Conservation (phyloP, 352 stramenopile species). For the Phytophthora gonapodyides region DNA sequence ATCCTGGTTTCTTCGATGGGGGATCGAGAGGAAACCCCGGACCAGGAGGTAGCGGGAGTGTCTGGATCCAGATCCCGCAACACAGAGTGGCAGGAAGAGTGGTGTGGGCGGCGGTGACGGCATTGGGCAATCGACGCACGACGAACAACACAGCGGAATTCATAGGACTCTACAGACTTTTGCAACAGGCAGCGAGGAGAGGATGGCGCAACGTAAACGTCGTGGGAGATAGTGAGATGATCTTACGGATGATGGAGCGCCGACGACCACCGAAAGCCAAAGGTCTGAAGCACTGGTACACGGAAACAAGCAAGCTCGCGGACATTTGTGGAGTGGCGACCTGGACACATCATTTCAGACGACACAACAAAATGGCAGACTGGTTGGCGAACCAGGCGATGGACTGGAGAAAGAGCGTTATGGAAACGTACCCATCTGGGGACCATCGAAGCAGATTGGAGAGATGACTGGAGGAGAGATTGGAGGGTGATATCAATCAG, state of each 20-base stretch:
- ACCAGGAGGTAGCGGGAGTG: no score
- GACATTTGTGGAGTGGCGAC: background rate
- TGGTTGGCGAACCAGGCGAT: no score
- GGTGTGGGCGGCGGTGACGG: slow-evolving; percentile 1
- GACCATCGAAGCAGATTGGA: no score
- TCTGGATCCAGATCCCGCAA: no score
- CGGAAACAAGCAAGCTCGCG: background rate
- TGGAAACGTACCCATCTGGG: no score
- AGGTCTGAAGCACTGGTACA: slow-evolving; percentile 8
- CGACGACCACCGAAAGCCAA: background rate
- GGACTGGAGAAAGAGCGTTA: no score
- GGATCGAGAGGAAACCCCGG: no score
- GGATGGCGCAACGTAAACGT: slow-evolving; percentile 4
- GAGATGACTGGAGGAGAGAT: no score
- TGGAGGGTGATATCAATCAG: no score
- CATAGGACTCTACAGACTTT: background rate
- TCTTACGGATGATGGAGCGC: slow-evolving; percentile 32
- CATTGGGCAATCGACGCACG: background rate
- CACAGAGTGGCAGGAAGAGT: no score
- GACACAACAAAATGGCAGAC: slow-evolving; percentile 9
- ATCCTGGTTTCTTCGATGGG: no score
- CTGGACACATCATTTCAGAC: slow-evolving; percentile 5
- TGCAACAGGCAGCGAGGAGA: background rate
- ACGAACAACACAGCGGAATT: slow-evolving; percentile 16
- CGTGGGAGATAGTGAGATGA: slow-evolving; percentile 16